Evolutionary conservation across 768 basidiomycete species (phyloP).

Genomic region (Suillus tomentosus): DNA sequence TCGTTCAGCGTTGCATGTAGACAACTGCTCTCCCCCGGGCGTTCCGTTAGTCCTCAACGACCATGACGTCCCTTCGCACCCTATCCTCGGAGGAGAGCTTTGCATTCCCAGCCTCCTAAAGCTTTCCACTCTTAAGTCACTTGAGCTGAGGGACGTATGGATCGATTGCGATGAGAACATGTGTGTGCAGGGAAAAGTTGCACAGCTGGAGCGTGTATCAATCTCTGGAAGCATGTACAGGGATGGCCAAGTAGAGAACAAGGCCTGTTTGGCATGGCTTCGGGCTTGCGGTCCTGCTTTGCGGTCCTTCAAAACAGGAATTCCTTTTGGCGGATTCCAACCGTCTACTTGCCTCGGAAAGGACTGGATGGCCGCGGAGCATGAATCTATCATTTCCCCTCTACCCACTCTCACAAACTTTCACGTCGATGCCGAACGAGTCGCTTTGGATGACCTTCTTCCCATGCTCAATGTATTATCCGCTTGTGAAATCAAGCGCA

Average conservation of each 20-base stretch:
- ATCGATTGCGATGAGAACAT: conserved; percentile 45
- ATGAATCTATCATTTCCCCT: neutral
- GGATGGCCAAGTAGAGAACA: conserved; percentile 19
- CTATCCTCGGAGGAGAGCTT: conserved; percentile 55
- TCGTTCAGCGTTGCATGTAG: conserved; percentile 67
- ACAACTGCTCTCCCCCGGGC: conserved; percentile 42
- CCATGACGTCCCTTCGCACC: conserved; percentile 57
- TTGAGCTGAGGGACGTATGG: conserved; percentile 71
- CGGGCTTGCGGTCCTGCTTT: conserved; percentile 25
- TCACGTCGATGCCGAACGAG: conserved; percentile 30
- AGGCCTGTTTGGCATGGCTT: conserved; percentile 30
- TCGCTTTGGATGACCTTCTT: conserved; percentile 23
- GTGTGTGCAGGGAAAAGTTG: conserved; percentile 13
- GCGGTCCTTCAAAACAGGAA: conserved; percentile 23
- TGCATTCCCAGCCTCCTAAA: conserved; percentile 66
- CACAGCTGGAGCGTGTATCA: conserved; percentile 23
- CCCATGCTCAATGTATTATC: conserved; percentile 23
- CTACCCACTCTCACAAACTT: conserved; percentile 22
- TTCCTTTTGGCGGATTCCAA: conserved; percentile 23
- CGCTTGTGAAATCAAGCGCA: conserved; percentile 21
- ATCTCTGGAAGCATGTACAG: conserved; percentile 36
- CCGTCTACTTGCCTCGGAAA: neutral
- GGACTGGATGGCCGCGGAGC: neutral
- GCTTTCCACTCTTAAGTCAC: conserved; percentile 59
- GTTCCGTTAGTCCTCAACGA: conserved; percentile 67